A percentile compares a stretch with the other conserved stretches of the same genome.
These are phyloP conservation scores for Rhizopus stolonifer DNA, from an alignment of 371 early-diverging fungal species.

Conservation along the genomic window DNA sequence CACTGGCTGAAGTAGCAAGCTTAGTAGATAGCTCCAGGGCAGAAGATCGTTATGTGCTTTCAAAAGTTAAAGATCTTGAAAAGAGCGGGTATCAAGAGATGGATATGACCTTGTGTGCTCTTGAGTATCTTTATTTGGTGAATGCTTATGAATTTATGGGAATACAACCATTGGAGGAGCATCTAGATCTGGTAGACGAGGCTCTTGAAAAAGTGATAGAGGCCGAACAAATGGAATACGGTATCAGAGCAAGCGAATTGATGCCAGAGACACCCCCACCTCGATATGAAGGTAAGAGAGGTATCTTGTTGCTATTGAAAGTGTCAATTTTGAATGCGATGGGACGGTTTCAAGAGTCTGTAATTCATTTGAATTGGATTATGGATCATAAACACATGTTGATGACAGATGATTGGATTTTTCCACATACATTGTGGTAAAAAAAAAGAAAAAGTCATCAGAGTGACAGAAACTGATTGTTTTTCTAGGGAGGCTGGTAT, in stretches of 20 bases:
- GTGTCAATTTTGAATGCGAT: conserved; percentile 41
- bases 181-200: conserved; percentile 36
- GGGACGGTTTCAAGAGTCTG: conserved; percentile 33
- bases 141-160: no score
- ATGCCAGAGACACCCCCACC: conserved; percentile 47
- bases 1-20: conserved; percentile 47
- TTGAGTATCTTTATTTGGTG: conserved; percentile 61
- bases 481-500: conserved; percentile 43
- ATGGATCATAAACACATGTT: conserved; percentile 51
- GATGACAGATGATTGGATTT: conserved; percentile 59
- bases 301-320: conserved; percentile 38
- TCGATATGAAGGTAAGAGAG: conserved; percentile 40
- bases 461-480: background rate
- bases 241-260: conserved; percentile 38
- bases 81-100: conserved; percentile 51
- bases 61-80: conserved; percentile 52
- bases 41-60: conserved; percentile 53
- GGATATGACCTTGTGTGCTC: conserved; percentile 51
- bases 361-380: conserved; percentile 59
- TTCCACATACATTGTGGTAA: conserved; percentile 63
- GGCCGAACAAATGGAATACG: conserved; percentile 41
- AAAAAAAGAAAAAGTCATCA: no score
- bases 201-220: conserved; percentile 40
- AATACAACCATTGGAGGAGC: conserved; percentile 44
- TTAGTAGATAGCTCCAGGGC: no score